These are phyloP conservation scores for Candida silvicultrix DNA, from an alignment of 805 yeast genomes.

Conservation along the genomic window DNA sequence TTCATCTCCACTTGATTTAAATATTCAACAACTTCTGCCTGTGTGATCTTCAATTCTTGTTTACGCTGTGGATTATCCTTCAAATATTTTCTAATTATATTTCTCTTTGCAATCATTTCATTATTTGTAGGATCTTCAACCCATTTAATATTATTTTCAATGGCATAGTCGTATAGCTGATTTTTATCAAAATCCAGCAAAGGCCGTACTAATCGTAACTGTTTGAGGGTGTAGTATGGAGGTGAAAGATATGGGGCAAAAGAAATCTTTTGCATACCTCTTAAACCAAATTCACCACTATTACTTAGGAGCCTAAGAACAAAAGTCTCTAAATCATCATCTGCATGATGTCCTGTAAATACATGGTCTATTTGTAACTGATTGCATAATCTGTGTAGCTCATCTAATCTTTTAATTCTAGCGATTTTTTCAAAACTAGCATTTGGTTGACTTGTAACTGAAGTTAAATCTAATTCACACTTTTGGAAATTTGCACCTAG, in stretches of 20 bases:
- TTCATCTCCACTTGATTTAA: constrained; percentile 13
- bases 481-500: constrained; percentile 24
- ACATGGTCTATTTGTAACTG: constrained; percentile 29
- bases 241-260: constrained; percentile 9
- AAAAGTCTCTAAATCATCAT: constrained; percentile 72
- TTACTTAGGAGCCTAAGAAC: constrained; percentile 43
- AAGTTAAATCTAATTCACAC: constrained; percentile 19
- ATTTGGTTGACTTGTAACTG: not conserved
- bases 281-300: constrained; percentile 50
- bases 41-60: constrained; percentile 9
- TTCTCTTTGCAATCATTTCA: constrained; percentile 47
- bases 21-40: constrained; percentile 12
- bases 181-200: constrained; percentile 39
- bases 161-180: constrained; percentile 41
- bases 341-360: constrained; percentile 59
- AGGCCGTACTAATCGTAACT: constrained; percentile 41
- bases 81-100: constrained; percentile 38
- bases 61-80: constrained; percentile 9
- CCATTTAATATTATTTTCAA: constrained; percentile 40
- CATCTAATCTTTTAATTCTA: constrained; percentile 43
- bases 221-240: constrained; percentile 5
- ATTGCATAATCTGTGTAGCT: constrained; percentile 36
- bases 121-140: constrained; percentile 65
- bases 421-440: constrained; percentile 51
- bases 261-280: constrained; percentile 38